These are phyloP conservation scores for Porodaedalea pini DNA, from an alignment of 1,284 basidiomycete species.

Conservation along the genomic window DNA sequence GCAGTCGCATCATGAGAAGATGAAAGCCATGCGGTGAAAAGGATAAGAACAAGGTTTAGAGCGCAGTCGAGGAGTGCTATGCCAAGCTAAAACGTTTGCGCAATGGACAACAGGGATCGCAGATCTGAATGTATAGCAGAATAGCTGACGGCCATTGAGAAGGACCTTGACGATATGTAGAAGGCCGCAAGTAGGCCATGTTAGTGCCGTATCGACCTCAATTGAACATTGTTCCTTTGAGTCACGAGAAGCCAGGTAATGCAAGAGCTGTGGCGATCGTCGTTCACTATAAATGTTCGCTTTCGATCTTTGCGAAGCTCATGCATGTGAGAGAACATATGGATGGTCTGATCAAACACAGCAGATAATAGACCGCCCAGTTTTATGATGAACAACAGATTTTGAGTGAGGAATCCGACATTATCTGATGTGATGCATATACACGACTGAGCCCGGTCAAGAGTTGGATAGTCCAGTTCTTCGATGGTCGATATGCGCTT, in stretches of 20 bases:
- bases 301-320: constrained; percentile 67
- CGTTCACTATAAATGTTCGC: constrained; percentile 74
- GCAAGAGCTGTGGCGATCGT: constrained; percentile 43
- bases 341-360: constrained; percentile 90
- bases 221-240: constrained; percentile 78
- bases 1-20: no score
- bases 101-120: no score
- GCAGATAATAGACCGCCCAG: constrained; percentile 90
- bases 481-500: constrained; percentile 77
- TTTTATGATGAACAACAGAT: constrained; percentile 70
- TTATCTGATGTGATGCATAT: neutral
- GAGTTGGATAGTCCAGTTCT: constrained; percentile 45
- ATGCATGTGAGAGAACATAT: constrained; percentile 83
- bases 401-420: constrained; percentile 16
- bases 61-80: no score
- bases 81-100: no score
- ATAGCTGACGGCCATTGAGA: no score
- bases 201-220: constrained; percentile 61
- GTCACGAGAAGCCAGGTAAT: neutral
- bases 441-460: constrained; percentile 33
- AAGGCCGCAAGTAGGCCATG: constrained; percentile 91
- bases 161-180: constrained; percentile 90
- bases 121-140: no score
- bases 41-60: no score
- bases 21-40: no score